phyloP scores from a whole-genome alignment of 2,329 filamentous ascomycete species.

The Botrytis sinoallii region DNA sequence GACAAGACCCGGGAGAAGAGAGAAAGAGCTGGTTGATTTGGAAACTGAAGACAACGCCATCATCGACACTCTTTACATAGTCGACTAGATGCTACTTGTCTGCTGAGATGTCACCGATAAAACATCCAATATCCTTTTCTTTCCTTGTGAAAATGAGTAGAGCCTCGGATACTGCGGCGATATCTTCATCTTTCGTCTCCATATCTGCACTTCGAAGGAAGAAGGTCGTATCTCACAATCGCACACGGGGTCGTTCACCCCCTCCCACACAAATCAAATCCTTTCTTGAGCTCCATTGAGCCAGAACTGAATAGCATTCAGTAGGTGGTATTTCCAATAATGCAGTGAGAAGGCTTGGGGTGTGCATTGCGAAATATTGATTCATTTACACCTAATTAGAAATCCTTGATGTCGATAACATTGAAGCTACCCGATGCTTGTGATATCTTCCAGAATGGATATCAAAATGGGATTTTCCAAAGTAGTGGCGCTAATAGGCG shows the following conservation, averaged over 20 bases:
- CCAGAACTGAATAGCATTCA: neutral
- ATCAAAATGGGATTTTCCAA: neutral
- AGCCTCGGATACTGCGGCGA: neutral
- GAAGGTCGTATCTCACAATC: neutral
- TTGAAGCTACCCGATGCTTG: neutral
- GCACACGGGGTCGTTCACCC: neutral
- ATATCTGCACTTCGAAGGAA: neutral
- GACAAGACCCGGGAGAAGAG: neutral
- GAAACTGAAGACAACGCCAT: neutral
- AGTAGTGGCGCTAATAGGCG: slow-evolving; percentile 6
- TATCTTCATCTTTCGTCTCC: neutral
- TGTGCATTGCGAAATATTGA: neutral
- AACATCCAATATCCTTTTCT: neutral
- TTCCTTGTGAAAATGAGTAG: neutral
- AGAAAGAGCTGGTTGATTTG: neutral
- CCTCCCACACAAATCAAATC: neutral
- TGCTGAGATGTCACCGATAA: neutral
- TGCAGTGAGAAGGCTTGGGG: neutral
- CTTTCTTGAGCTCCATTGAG: neutral
- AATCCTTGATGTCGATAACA: neutral
- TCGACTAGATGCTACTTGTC: neutral
- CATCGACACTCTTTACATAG: neutral
- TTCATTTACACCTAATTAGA: neutral
- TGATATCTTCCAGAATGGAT: neutral
- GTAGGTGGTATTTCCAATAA: slow-evolving; percentile 5